phyloP scores from a whole-genome alignment of 202 grass and related monocot genomes.

The Panicum hallii region DNA sequence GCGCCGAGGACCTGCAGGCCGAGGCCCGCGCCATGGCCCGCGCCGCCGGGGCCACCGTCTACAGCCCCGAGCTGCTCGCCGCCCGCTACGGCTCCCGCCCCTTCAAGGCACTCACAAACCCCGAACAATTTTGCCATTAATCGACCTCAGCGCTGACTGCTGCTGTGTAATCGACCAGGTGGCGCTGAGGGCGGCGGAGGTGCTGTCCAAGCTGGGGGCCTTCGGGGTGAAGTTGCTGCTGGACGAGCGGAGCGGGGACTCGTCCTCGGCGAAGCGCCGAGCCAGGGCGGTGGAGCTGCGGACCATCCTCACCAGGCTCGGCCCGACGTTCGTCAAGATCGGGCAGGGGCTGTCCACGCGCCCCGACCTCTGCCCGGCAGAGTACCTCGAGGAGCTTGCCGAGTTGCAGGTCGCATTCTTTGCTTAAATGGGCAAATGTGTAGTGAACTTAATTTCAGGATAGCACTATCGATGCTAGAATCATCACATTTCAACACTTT shows the following conservation, averaged over 20 bases:
- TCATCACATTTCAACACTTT: neutral
- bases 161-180: conserved; percentile 53
- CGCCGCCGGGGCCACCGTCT: conserved; percentile 77
- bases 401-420: conserved; percentile 76
- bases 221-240: conserved; percentile 62
- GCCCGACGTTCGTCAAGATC: conserved; percentile 98
- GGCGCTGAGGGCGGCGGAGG: conserved; percentile 67
- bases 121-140: conserved; percentile 2
- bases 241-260: conserved; percentile 67
- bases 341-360: conserved; percentile 90
- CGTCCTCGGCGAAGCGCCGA: conserved; percentile 52
- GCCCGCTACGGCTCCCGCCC: conserved; percentile 77
- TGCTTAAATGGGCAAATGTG: neutral
- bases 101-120: conserved; percentile 52
- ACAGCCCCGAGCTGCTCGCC: conserved; percentile 76
- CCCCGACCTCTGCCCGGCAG: conserved; percentile 83
- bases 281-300: conserved; percentile 77
- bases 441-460: neutral
- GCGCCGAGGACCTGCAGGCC: conserved; percentile 73
- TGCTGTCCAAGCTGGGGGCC: conserved; percentile 70
- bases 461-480: neutral
- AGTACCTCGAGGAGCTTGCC: conserved; percentile 92
- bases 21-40: conserved; percentile 86
- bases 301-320: conserved; percentile 76
- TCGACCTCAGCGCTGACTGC: neutral